These are phyloP conservation scores for Fragosphaeria purpurea DNA, from an alignment of 2,329 filamentous ascomycete genomes.

Conservation along the genomic window DNA sequence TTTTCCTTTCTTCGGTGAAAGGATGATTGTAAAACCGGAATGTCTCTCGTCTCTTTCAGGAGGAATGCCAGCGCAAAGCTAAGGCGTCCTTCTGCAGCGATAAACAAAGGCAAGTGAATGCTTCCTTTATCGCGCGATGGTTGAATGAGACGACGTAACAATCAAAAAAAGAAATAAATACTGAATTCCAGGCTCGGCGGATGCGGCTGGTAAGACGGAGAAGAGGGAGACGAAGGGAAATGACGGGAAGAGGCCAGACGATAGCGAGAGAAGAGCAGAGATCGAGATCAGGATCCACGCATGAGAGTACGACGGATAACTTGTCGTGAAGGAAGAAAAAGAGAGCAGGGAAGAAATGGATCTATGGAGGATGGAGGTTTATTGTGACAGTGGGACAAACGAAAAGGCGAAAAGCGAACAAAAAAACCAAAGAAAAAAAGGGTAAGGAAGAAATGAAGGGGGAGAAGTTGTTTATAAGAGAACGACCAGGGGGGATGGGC, in stretches of 20 bases:
- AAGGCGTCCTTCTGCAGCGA: not conserved
- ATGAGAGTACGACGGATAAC: not conserved
- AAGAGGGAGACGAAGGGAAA: not conserved
- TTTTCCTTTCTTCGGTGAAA: too few relatives aligned
- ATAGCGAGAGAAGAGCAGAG: not conserved
- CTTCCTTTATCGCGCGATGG: constrained; percentile 4
- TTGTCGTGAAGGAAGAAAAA: not conserved
- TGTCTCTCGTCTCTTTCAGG: not conserved
- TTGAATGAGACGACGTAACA: too few relatives aligned
- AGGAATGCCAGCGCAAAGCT: not conserved
- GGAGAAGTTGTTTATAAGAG: constrained; percentile 6
- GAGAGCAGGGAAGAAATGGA: not conserved
- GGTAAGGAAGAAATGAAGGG: not conserved
- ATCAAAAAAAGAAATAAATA: not conserved
- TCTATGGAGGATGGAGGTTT: not conserved
- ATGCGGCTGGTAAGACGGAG: not conserved
- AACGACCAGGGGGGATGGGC: not conserved
- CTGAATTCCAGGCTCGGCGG: too few relatives aligned
- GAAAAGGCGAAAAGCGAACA: not conserved
- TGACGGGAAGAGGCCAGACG: not conserved
- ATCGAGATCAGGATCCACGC: not conserved
- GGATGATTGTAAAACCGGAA: too few relatives aligned
- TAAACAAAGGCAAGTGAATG: constrained; percentile 14
- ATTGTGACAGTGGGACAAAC: not conserved
- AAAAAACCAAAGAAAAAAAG: not conserved